These are phyloP conservation scores for Rhodofomes roseus DNA, from an alignment of 1,284 basidiomycete species.

Conservation along the genomic window DNA sequence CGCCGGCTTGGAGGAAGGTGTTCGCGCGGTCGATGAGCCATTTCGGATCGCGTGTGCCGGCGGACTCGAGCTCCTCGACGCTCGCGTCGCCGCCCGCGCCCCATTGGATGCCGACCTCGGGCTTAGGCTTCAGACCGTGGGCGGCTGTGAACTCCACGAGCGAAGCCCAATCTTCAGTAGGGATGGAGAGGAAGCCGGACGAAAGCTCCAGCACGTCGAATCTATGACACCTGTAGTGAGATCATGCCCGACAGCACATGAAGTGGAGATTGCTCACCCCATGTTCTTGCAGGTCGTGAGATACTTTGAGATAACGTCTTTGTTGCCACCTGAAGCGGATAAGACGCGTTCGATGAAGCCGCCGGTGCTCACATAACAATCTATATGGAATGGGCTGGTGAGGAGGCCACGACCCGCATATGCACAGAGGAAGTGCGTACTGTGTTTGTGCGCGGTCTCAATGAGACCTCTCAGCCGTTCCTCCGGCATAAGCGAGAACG, in stretches of 20 bases:
- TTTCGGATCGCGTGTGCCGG: slow-evolving; percentile 39
- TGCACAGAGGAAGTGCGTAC: slow-evolving; percentile 16
- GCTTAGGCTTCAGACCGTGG: slow-evolving; percentile 42
- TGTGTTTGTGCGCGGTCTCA: slow-evolving; percentile 38
- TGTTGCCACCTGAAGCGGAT: slow-evolving; percentile 33
- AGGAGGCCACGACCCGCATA: neutral
- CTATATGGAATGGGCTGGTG: slow-evolving; percentile 7
- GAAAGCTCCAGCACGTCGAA: slow-evolving; percentile 44
- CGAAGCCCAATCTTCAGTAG: slow-evolving; percentile 39
- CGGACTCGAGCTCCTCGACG: slow-evolving; percentile 36
- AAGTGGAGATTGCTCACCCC: slow-evolving; percentile 22
- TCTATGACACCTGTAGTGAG: slow-evolving; percentile 13
- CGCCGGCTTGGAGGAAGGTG: slow-evolving; percentile 39
- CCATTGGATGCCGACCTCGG: slow-evolving; percentile 43
- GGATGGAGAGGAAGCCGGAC: slow-evolving; percentile 44
- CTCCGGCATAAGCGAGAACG: slow-evolving; percentile 42
- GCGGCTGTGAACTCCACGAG: slow-evolving; percentile 39
- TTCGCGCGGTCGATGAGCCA: slow-evolving; percentile 43
- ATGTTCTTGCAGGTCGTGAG: slow-evolving; percentile 37
- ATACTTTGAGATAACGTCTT: slow-evolving; percentile 35
- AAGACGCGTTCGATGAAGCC: slow-evolving; percentile 42
- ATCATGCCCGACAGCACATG: neutral
- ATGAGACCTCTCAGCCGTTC: slow-evolving; percentile 34
- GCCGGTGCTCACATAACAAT: slow-evolving; percentile 40
- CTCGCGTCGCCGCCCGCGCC: slow-evolving; percentile 41